Base-by-base conservation (phyloP, 176 grass and related monocot species). In the Ensete ventricosum region DNA sequence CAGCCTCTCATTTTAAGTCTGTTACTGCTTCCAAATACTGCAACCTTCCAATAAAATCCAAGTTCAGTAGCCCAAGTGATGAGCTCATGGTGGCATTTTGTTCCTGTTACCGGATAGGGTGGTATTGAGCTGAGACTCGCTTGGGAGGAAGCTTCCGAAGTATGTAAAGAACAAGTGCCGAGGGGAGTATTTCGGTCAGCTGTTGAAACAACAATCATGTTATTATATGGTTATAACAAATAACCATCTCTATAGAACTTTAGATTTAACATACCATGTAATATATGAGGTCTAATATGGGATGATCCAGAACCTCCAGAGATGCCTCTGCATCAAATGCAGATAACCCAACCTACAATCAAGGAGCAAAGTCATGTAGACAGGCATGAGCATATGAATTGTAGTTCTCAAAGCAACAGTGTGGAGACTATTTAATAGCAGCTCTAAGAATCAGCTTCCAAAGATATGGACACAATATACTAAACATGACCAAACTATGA, bases 71-170 rank as follows among this genome's bases (percentile, higher is more conserved):
- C 67, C 7, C 50, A 2, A 70, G 51, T 3, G 13, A 9, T 43
- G 51, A 11, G 67, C 34, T 51, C 17, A 52, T 20, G 20, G 20
- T 1, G 19, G 8, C 51, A 20, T 20, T 70, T 27, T 14, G 14
- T 26, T 53, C 43, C 58, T 8, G 49, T 81, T 85, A 89, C 14
- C 48, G 87, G 68, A 96, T 89, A 70, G 89, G 78, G 11, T 92
- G 80, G 63, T 92, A 82, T 24, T 92, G 92, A 0, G 78, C 89
- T 9, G 87, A 82, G 16, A 87, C 87, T 80, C 84, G 84, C 65
- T 96, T 92, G 0, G 92, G 92, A 17, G 92, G 92, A 69, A 96
- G 89, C 54, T 89, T 96, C 16, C 92, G 87, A 13, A 96, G 89
- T 80, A 96, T 80, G 69, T 89, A 96, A 77, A 92, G 83, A 54